Base-by-base conservation (phyloP, 768 basidiomycete species). In the Mycena olivaceomarginata region DNA sequence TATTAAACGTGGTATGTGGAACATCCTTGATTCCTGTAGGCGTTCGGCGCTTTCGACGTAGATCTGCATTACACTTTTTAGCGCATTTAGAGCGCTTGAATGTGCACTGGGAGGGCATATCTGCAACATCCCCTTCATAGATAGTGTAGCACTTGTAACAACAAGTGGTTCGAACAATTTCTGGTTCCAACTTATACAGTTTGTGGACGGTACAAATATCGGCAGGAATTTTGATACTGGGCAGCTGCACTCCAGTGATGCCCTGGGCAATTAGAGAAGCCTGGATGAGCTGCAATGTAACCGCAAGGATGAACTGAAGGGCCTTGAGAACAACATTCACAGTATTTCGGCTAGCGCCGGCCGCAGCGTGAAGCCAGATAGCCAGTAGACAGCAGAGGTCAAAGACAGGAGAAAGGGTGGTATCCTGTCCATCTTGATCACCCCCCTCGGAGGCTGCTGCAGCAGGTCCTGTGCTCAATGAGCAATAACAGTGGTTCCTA, bases 21-120 rank as follows among this genome's bases (percentile, higher is more conserved):
- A 67, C 71, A 5, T 31, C 40, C 46, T 72, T 72, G 3, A 65
- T 31, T 62, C 57, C 59, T 64, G 59, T 46, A 57, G 66, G 22
- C 62, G 46, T 25, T 12, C 45, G 57, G 64, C 16, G 66, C n/a
- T 56, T 67, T 2, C 73, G 65, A 63, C 72, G 31, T 4, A 66
- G 64, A 37, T 73, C 59, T n/a, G 63, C 72, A 25, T 66, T 73
- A 20, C 66, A 59, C 2, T 6, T 60, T 4, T 12, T 4, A 0
- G 73, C 59, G 20, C n/a, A 13, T 25, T 53, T 67, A 15, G 73
- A 75, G 7, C 59, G 22, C 51, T 60, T 75, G 25, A 56, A 40
- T 48, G 59, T 63, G 41, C 73, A 75, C n/a, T 15, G 6, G 16
- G 68, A 67, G 20, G 73, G 73, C 25, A 62, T 60, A 16, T 46